Percentiles rank a stretch among this genome's conserved stretches.
These are phyloP conservation scores for Leishmania turanica DNA, from an alignment of 208 protist species.

Conservation along the genomic window DNA sequence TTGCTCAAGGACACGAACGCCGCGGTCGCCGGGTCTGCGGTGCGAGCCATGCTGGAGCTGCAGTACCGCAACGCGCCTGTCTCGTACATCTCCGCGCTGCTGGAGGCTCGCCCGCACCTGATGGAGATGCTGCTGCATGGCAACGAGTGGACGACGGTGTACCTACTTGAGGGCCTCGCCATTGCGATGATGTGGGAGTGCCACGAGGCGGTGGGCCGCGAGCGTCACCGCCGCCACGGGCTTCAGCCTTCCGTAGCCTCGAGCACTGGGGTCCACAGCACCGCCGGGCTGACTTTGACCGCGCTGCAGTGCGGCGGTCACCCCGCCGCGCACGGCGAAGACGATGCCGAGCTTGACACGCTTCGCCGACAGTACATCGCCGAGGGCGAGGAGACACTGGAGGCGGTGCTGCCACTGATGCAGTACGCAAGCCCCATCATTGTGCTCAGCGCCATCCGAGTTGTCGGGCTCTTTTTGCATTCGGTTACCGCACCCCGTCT, in stretches of 20 bases:
- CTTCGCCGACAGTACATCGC: conserved; percentile 16
- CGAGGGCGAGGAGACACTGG: conserved; percentile 77
- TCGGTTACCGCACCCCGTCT: conserved; percentile 31
- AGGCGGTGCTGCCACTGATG: conserved; percentile 94
- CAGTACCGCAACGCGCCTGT: conserved; percentile 37
- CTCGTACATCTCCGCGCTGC: conserved; percentile 29
- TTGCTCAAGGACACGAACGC: conserved; percentile 97
- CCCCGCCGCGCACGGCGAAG: conserved; percentile 6
- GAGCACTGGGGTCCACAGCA: background rate
- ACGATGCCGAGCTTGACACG: conserved; percentile 9
- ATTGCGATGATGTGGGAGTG: conserved; percentile 39
- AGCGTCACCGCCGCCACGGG: background rate
- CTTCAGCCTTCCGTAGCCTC: background rate
- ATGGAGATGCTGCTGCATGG: conserved; percentile 91
- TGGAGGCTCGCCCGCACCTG: conserved; percentile 87
- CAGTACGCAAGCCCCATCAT: conserved; percentile 96
- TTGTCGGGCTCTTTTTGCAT: conserved; percentile 75
- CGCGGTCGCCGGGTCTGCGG: conserved; percentile 96
- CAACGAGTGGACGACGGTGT: conserved; percentile 98
- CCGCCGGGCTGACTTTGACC: background rate
- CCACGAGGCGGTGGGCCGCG: conserved; percentile 20
- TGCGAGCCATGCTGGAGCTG: conserved; percentile 91
- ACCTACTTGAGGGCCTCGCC: conserved; percentile 96
- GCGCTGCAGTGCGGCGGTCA: background rate
- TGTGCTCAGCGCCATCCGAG: conserved; percentile 93